A percentile compares a stretch with the other conserved stretches of the same genome.
phyloP scores from a whole-genome alignment of 2,329 filamentous ascomycete species.

The Fusarium falciforme region DNA sequence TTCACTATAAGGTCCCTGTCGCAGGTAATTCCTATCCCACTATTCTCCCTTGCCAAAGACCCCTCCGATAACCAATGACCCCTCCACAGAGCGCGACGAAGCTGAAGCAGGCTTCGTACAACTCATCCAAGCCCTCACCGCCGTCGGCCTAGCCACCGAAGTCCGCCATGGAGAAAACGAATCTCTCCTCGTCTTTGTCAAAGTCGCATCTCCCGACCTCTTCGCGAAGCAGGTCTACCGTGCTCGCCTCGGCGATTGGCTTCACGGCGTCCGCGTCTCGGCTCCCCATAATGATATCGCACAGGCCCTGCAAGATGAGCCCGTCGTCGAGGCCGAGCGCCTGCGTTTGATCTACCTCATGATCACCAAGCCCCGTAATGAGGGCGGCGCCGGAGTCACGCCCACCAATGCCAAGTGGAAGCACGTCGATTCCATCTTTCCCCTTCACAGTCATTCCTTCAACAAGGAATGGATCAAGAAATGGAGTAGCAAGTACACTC shows the following conservation, averaged over 20 bases:
- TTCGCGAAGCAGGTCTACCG: constrained; percentile 86
- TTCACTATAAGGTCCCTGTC: constrained; percentile 79
- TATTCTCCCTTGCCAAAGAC: neutral
- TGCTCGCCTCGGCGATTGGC: constrained; percentile 91
- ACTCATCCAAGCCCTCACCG: constrained; percentile 79
- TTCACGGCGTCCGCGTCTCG: constrained; percentile 84
- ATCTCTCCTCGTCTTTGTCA: constrained; percentile 85
- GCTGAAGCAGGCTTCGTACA: constrained; percentile 82
- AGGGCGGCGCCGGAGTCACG: constrained; percentile 84
- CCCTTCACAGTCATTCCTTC: constrained; percentile 80
- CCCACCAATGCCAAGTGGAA: constrained; percentile 77
- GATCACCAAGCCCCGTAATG: constrained; percentile 76
- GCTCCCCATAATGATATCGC: constrained; percentile 80
- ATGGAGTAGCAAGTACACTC: constrained; percentile 77
- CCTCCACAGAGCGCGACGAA: constrained; percentile 68
- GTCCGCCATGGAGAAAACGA: constrained; percentile 82
- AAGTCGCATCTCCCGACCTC: constrained; percentile 79
- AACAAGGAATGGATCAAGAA: constrained; percentile 81
- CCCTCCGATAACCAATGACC: constrained; percentile 19
- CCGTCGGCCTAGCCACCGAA: constrained; percentile 86
- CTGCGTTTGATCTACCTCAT: constrained; percentile 89
- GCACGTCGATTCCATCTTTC: constrained; percentile 78
- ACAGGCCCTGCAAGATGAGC: constrained; percentile 75
- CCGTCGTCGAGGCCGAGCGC: constrained; percentile 88
- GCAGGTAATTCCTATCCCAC: constrained; percentile 62